phyloP scores from a whole-genome alignment of 306 rosid genomes.

The Quercus suber region DNA sequence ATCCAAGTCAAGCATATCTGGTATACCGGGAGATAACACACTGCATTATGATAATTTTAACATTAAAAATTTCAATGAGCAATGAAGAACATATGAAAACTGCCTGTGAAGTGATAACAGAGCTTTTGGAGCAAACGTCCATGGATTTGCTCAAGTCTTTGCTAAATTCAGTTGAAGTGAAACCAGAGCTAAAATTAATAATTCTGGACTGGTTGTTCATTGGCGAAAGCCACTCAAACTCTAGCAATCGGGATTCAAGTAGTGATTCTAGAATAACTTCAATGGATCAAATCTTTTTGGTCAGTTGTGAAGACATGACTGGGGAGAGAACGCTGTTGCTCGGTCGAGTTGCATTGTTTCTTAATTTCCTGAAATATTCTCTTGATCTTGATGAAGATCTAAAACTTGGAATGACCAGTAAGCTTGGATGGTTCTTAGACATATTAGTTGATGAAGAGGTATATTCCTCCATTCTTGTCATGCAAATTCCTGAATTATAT shows the following conservation, averaged over 20 bases:
- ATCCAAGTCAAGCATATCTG: conserved; percentile 65
- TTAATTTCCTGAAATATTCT: conserved; percentile 59
- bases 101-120: conserved; percentile 56
- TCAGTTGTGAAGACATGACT: conserved; percentile 47
- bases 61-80: conserved; percentile 56
- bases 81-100: conserved; percentile 47
- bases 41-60: conserved; percentile 59
- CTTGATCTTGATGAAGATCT: conserved; percentile 44
- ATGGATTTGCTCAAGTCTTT: conserved; percentile 58
- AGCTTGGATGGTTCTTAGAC: conserved; percentile 69
- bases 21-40: conserved; percentile 56
- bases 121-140: conserved; percentile 70
- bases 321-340: conserved; percentile 41
- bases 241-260: conserved; percentile 27
- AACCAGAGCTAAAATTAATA: conserved; percentile 49
- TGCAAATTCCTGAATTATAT: conserved; percentile 55
- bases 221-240: conserved; percentile 32
- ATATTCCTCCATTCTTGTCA: conserved; percentile 61
- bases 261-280: conserved; percentile 27
- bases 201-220: conserved; percentile 62
- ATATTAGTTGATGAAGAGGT: conserved; percentile 62
- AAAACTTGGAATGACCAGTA: conserved; percentile 45
- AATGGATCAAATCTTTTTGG: conserved; percentile 34
- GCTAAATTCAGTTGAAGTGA: conserved; percentile 60
- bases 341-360: conserved; percentile 56